Conservation (phyloP, 345 rosid genomes). For the Hibiscus syriacus region DNA sequence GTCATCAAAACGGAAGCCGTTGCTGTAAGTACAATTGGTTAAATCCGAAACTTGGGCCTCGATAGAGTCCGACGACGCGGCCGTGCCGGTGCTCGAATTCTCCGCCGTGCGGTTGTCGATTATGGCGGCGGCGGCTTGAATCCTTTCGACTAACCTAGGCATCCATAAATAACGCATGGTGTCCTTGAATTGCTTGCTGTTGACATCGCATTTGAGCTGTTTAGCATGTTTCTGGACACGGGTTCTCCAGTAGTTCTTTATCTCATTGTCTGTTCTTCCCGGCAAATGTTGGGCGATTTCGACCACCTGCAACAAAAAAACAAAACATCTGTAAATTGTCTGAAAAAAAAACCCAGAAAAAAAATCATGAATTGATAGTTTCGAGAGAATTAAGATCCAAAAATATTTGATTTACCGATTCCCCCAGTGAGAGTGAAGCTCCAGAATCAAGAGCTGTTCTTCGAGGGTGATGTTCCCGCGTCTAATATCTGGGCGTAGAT, state of each 20-base stretch:
- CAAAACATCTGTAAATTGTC: no score
- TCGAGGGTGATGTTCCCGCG: conserved; percentile 53
- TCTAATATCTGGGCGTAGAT: conserved; percentile 62
- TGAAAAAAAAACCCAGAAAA: no score
- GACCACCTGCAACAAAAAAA: conserved; percentile 43
- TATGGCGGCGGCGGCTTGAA: conserved; percentile 52
- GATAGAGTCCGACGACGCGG: conserved; percentile 62
- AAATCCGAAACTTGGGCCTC: conserved; percentile 54
- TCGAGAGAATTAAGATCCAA: not conserved
- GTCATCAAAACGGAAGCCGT: conserved; percentile 31
- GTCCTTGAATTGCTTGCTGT: conserved; percentile 84
- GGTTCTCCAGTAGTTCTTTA: conserved; percentile 77
- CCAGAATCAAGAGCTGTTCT: conserved; percentile 54
- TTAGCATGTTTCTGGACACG: conserved; percentile 64
- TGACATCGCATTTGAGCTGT: conserved; percentile 77
- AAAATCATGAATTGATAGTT: not conserved
- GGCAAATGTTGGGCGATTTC: conserved; percentile 67
- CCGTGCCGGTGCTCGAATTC: conserved; percentile 46
- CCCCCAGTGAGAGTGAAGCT: conserved; percentile 59
- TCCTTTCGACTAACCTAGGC: conserved; percentile 82
- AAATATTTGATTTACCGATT: conserved; percentile 28
- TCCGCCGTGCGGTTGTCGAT: conserved; percentile 12
- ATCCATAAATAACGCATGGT: conserved; percentile 76
- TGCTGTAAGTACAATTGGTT: conserved; percentile 28
- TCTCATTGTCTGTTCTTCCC: conserved; percentile 71